A percentile compares a stretch with the other conserved stretches of the same genome.
These are phyloP conservation scores for Bruguiera sexangula DNA, from an alignment of 345 rosid species.

Conservation along the genomic window DNA sequence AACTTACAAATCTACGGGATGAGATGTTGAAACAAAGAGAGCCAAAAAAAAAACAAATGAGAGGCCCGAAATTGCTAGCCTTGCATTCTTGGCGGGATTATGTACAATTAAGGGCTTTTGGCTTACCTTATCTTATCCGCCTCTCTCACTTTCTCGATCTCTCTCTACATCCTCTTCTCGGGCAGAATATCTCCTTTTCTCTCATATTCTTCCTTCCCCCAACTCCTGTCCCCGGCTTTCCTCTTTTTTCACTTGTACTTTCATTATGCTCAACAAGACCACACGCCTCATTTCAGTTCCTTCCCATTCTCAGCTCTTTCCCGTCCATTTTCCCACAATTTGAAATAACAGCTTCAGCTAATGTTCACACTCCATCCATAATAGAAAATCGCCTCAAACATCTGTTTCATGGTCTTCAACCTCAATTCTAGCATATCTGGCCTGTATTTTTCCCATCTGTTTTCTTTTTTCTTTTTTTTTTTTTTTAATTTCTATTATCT, in stretches of 20 bases:
- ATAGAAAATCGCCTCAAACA: too few relatives aligned
- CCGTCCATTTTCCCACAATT: neutral
- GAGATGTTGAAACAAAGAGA: neutral
- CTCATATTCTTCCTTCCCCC: slow-evolving; percentile 1
- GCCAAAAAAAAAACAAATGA: slow-evolving; percentile 32
- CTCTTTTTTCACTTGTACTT: slow-evolving; percentile 3
- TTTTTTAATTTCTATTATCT: neutral
- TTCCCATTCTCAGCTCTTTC: neutral
- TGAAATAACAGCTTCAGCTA: neutral
- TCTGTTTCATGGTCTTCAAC: neutral
- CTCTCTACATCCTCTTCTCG: slow-evolving; percentile 9
- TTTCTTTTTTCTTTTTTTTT: neutral
- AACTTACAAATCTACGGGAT: too few relatives aligned
- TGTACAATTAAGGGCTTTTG: slow-evolving; percentile 20
- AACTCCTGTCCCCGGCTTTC: slow-evolving; percentile 17
- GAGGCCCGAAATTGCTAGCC: slow-evolving; percentile 61
- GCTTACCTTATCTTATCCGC: slow-evolving; percentile 79
- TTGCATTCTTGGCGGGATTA: slow-evolving; percentile 27
- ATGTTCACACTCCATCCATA: neutral
- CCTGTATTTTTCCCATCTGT: neutral
- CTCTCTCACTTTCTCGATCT: neutral
- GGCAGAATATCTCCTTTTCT: neutral
- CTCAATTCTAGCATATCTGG: neutral
- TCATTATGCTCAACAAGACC: slow-evolving; percentile 2
- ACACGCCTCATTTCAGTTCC: slow-evolving; percentile 1